Evolutionary conservation across 805 yeast genomes (phyloP), one percentile per base, ranked within the genome.

Genomic region (Cyberlindnera maritima): DNA sequence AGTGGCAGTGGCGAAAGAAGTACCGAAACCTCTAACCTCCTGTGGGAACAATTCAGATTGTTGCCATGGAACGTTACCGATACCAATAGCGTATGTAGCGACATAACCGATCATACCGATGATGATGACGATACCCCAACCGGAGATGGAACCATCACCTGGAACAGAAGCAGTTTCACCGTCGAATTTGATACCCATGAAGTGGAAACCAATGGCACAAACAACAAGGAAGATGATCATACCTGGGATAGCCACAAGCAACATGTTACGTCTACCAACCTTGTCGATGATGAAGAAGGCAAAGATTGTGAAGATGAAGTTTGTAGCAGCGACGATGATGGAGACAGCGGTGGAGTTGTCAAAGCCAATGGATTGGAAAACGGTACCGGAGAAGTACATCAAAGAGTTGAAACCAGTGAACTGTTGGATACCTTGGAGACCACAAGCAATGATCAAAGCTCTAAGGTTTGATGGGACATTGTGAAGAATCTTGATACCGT

Each of bases 31-130:
- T 65, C 99, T 81, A 29, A 92, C 97, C 52, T 82, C 79, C 74
- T 91, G 96, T 31, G 97, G 94, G 71, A 94, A 90, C 61, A 92
- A 72, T 68, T 92, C 99, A 47, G 92, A 85, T 63, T 94, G 97
- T 64, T 92, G 96, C 99, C 99, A 92, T 47, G 98, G 97, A 46
- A 89, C 94, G 66, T 92, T 91, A 69, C 99, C 99, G 56, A 91
- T 88, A 56, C 98, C 98, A 55, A 88, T 72, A 41, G 97, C 96
- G 64, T 91, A 92, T 44, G 85, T 81, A 3, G 96, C 97, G 39
- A 91, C 97, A 62, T 74, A 94, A 35, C 81, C 65, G 53, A 92
- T 88, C 88, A 91, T 90, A 44, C 89, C 83, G 33, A 90, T 75
- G 53, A 94, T 85, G 45, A 92, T 81, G 14, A 91, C 82, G 52